Percentiles rank a stretch among this genome's conserved stretches.
Evolutionary conservation across 2,329 filamentous ascomycete species (phyloP).

Genomic region (Cordyceps pruinosa): DNA sequence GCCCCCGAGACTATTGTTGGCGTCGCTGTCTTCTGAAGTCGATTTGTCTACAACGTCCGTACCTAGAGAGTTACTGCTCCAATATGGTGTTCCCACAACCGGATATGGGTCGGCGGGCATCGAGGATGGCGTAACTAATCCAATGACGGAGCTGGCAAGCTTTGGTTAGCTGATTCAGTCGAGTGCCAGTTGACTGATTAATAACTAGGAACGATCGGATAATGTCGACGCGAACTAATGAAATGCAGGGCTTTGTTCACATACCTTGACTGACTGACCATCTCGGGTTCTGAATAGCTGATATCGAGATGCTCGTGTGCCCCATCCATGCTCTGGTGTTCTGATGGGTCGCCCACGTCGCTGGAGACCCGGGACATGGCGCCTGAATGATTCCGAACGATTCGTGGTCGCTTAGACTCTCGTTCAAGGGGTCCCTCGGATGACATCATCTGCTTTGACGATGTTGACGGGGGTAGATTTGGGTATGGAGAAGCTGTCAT

Average conservation of each 20-base stretch:
- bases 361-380: background rate
- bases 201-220: background rate
- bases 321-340: background rate
- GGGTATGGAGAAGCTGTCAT: conserved; percentile 1
- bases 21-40: background rate
- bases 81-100: background rate
- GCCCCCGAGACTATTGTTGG: background rate
- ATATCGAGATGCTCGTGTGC: background rate
- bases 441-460: background rate
- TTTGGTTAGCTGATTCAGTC: background rate
- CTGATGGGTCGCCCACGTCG: background rate
- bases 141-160: background rate
- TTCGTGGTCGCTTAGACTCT: conserved; percentile 1
- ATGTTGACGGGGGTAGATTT: background rate
- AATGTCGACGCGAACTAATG: too few relatives aligned
- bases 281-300: background rate
- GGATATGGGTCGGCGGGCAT: conserved; percentile 1
- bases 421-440: background rate
- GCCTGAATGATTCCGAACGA: background rate
- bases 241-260: background rate
- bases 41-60: background rate
- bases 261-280: conserved; percentile 1
- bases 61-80: background rate
- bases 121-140: background rate
- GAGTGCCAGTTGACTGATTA: background rate